Percentiles rank a stretch among this genome's conserved stretches.
These are phyloP conservation scores for Xylaria sp. DNA, from an alignment of 2,329 filamentous ascomycete genomes.

Conservation along the genomic window DNA sequence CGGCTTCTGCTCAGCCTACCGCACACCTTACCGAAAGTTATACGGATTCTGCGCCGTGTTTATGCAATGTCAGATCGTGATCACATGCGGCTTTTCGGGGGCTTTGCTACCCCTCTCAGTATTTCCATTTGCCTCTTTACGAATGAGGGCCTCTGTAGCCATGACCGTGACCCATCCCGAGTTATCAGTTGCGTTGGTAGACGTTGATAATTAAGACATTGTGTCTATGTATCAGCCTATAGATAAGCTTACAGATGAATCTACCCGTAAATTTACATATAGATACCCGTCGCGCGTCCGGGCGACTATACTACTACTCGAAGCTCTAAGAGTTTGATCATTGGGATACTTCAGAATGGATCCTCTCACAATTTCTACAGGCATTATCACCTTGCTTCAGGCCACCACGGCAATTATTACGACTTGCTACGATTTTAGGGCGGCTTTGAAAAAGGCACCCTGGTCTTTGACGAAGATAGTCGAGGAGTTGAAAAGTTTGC, in stretches of 20 bases:
- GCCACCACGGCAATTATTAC: not conserved
- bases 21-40: too few species aligned
- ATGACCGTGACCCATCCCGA: not conserved
- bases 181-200: not conserved
- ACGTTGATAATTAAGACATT: not conserved
- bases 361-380: not conserved
- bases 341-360: not conserved
- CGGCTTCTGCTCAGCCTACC: not conserved
- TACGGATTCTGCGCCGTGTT: too few species aligned
- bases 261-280: not conserved
- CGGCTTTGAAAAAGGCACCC: too few species aligned
- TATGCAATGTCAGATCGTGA: not conserved
- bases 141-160: not conserved
- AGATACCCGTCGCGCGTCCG: not conserved
- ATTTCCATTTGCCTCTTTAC: too few species aligned
- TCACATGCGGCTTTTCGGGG: not conserved
- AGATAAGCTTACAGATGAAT: not conserved
- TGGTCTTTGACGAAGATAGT: too few species aligned
- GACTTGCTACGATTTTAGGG: too few species aligned
- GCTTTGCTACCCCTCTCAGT: not conserved
- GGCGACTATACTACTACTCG: not conserved
- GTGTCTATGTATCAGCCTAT: not conserved
- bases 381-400: not conserved
- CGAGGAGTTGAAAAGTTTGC: too few species aligned
- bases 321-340: not conserved